Conservation (phyloP, 1,284 basidiomycete species). For the Cutaneotrichosporon cyanovorans region DNA sequence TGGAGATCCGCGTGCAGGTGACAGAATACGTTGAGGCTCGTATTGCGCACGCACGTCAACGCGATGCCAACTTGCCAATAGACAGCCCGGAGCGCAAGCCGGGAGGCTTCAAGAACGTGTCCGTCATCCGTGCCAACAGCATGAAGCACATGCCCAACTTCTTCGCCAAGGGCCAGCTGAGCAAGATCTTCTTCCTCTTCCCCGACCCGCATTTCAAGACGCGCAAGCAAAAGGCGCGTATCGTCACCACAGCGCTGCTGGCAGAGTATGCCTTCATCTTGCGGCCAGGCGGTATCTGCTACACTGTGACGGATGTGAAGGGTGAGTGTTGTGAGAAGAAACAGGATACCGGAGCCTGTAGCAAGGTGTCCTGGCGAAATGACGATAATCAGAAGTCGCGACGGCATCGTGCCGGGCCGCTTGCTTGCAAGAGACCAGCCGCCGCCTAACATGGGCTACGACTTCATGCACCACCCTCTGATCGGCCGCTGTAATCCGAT, state of each 20-base stretch:
- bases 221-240: constrained; percentile 92
- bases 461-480: constrained; percentile 11
- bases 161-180: constrained; percentile 81
- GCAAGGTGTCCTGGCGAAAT: background rate
- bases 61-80: constrained; percentile 47
- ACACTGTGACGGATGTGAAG: constrained; percentile 95
- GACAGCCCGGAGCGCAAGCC: constrained; percentile 30
- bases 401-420: background rate
- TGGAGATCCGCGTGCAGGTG: constrained; percentile 96
- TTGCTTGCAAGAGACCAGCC: background rate
- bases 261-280: constrained; percentile 89
- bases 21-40: constrained; percentile 94
- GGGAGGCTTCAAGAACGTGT: constrained; percentile 77
- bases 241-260: constrained; percentile 88
- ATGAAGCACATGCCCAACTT: constrained; percentile 99
- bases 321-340: constrained; percentile 24
- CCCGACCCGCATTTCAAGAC: constrained; percentile 99
- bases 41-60: constrained; percentile 71
- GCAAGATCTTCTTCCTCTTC: constrained; percentile 95
- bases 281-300: constrained; percentile 82
- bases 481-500: background rate
- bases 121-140: constrained; percentile 88
- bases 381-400: constrained; percentile 8
- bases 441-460: constrained; percentile 4
- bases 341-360: too few species aligned